Conservation (phyloP, 139 green algal genomes). For the Picochlorum sp. region DNA sequence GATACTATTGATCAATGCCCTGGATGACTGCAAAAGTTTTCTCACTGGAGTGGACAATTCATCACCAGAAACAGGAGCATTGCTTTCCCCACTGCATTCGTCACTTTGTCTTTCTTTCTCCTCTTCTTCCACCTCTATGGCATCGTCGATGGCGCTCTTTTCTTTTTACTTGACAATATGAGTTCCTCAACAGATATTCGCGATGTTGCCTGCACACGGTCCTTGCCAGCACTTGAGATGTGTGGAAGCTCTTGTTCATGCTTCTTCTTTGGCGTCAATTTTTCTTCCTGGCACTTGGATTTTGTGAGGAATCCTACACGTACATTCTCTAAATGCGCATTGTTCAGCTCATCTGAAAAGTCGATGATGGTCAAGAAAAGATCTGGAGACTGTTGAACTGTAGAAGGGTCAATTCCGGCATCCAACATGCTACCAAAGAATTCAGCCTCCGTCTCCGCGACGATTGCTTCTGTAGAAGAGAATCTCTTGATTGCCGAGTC, state of each 20-base stretch:
- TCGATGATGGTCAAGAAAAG: slow-evolving; percentile 33
- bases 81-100: no score
- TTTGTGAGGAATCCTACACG: not conserved
- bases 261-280: not conserved
- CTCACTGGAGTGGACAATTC: no score
- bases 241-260: not conserved
- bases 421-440: slow-evolving; percentile 23
- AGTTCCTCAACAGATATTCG: no score
- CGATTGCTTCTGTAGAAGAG: not conserved
- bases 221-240: not conserved
- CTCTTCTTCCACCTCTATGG: no score
- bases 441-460: not conserved
- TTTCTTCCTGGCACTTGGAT: not conserved
- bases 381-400: slow-evolving; percentile 15
- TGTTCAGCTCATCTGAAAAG: slow-evolving; percentile 5
- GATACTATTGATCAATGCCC: no score
- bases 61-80: no score
- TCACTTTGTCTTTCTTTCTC: no score
- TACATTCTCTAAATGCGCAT: not conserved
- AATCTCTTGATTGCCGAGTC: not conserved
- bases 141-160: no score
- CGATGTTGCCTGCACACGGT: no score
- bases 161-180: no score
- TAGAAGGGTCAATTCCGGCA: slow-evolving; percentile 31
- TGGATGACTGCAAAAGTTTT: no score